These are phyloP conservation scores for Sabuloglossum arenarium DNA, from an alignment of 495 filamentous ascomycete genomes.

Conservation along the genomic window DNA sequence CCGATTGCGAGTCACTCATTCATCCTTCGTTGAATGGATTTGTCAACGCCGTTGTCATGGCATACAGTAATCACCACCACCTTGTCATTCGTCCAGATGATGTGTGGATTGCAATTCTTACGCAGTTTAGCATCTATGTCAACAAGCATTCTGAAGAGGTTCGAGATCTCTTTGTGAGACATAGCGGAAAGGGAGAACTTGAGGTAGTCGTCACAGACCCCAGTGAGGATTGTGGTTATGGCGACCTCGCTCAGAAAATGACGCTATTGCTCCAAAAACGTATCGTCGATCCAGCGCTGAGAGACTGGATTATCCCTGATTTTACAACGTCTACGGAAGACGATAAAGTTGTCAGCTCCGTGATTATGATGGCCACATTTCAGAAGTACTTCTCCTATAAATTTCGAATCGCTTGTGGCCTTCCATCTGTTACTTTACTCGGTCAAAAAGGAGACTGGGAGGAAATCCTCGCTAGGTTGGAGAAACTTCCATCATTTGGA, in stretches of 20 bases:
- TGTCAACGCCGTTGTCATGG: slow-evolving; percentile 11
- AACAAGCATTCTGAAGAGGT: slow-evolving; percentile 19
- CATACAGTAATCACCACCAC: slow-evolving; percentile 17
- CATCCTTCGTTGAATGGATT: slow-evolving; percentile 8
- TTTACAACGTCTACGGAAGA: slow-evolving; percentile 22
- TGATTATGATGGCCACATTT: slow-evolving; percentile 23
- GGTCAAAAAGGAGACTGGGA: slow-evolving; percentile 24
- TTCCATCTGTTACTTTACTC: slow-evolving; percentile 28
- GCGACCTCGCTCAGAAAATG: slow-evolving; percentile 6
- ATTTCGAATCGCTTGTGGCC: slow-evolving; percentile 16
- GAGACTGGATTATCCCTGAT: slow-evolving; percentile 21
- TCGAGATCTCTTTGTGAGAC: slow-evolving; percentile 16
- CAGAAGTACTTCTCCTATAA: slow-evolving; percentile 22
- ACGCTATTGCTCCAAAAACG: slow-evolving; percentile 17
- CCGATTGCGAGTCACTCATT: no score
- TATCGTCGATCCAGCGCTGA: slow-evolving; percentile 16
- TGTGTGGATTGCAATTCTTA: slow-evolving; percentile 20
- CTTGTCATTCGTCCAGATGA: slow-evolving; percentile 21
- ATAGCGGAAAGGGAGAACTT: slow-evolving; percentile 17
- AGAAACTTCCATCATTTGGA: not conserved
- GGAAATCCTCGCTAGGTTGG: slow-evolving; percentile 8
- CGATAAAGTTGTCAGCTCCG: slow-evolving; percentile 16
- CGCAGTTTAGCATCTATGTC: slow-evolving; percentile 16
- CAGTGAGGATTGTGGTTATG: no score
- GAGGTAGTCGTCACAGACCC: no score